Evolutionary conservation across 2,329 filamentous ascomycete species (phyloP).

Genomic region (Colletotrichum nymphaeae): DNA sequence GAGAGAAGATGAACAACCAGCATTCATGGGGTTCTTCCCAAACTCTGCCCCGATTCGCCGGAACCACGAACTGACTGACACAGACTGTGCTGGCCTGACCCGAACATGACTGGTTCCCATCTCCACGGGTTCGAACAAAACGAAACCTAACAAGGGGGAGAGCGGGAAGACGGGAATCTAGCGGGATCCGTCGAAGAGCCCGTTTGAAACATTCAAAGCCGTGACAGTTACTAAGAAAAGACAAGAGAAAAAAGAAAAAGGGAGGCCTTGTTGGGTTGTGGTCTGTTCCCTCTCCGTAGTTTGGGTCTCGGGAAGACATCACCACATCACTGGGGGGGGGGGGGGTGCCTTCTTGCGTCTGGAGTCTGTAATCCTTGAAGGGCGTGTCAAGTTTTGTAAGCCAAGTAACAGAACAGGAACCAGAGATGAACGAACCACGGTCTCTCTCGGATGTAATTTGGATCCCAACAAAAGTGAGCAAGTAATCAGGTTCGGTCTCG

Average conservation of each 20-base stretch:
- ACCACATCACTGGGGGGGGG: no score
- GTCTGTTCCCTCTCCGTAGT: neutral
- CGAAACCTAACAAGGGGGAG: neutral
- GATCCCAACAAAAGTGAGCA: neutral
- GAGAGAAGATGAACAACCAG: no score
- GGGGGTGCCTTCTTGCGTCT: neutral
- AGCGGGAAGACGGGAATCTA: conserved; percentile 31
- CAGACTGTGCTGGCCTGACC: neutral
- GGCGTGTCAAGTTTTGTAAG: neutral
- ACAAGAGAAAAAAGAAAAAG: neutral
- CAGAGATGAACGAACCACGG: neutral
- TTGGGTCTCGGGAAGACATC: neutral
- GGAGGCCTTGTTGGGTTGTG: neutral
- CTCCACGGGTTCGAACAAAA: neutral
- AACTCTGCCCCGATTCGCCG: neutral
- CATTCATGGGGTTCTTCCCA: neutral
- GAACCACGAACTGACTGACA: neutral
- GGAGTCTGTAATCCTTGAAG: neutral
- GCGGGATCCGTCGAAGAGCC: conserved; percentile 31
- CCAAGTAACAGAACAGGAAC: neutral
- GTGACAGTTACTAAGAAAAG: neutral
- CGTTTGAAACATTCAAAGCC: neutral
- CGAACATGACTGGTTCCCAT: neutral
- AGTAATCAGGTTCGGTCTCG: neutral
- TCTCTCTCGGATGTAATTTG: neutral